Conservation (phyloP, 169 alveolate genomes). For the Pseudocohnilembus persalinus region DNA sequence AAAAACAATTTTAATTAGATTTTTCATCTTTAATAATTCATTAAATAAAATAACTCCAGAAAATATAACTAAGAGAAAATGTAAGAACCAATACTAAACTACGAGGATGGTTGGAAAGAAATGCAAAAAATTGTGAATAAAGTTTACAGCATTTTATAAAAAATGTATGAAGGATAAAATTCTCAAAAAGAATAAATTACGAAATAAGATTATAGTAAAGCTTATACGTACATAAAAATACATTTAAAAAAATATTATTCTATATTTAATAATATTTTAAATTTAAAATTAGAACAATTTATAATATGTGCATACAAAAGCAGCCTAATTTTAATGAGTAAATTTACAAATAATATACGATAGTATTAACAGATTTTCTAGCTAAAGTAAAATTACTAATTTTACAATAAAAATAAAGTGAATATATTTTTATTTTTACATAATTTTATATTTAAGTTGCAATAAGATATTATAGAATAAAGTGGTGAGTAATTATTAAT, state of each 20-base stretch:
- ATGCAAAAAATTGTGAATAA: not conserved
- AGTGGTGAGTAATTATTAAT: constrained; percentile 6
- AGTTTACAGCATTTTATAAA: too few relatives aligned
- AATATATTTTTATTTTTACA: too few relatives aligned
- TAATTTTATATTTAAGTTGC: too few relatives aligned
- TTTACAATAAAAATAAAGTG: too few relatives aligned
- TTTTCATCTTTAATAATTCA: too few relatives aligned
- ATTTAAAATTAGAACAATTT: not conserved
- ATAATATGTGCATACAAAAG: not conserved
- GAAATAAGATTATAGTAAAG: not conserved
- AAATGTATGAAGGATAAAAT: not conserved
- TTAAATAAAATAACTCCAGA: too few relatives aligned
- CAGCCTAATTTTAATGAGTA: not conserved
- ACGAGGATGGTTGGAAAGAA: not conserved
- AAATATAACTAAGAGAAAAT: too few relatives aligned
- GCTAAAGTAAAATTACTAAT: too few relatives aligned
- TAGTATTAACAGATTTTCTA: not conserved
- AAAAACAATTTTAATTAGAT: too few relatives aligned
- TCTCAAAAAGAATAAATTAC: not conserved
- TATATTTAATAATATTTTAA: too few relatives aligned
- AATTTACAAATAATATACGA: not conserved
- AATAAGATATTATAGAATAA: not conserved
- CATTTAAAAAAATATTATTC: too few relatives aligned
- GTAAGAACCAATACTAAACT: not conserved
- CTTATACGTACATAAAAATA: not conserved